Conservation (phyloP, 768 basidiomycete genomes). For the Leccinum imitatum region DNA sequence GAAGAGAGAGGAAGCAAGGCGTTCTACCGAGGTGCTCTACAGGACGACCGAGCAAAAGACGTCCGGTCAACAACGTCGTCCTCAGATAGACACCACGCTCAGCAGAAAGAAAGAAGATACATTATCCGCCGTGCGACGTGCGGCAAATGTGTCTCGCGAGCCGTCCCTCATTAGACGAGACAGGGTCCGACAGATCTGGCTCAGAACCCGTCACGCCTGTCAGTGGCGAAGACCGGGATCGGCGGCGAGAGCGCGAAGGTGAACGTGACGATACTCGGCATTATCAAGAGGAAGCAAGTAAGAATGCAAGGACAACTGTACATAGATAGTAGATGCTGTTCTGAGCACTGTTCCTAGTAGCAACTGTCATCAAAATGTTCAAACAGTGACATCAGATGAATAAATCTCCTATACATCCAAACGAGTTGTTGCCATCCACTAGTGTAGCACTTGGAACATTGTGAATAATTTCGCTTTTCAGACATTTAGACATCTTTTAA, state of each 20-base stretch:
- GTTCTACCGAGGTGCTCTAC: conserved; percentile 37
- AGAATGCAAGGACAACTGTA: too few species aligned
- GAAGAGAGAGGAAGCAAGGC: conserved; percentile 37
- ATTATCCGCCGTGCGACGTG: conserved; percentile 25
- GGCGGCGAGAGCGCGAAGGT: conserved; percentile 24
- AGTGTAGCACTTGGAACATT: too few species aligned
- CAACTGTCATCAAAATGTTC: too few species aligned
- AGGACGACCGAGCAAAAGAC: conserved; percentile 22
- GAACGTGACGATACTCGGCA: conserved; percentile 32
- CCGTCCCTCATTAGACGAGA: conserved; percentile 25
- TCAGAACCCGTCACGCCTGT: conserved; percentile 30
- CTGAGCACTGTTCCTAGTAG: too few species aligned
- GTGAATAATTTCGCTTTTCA: too few species aligned
- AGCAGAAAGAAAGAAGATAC: conserved; percentile 34
- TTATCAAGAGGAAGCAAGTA: conserved; percentile 44
- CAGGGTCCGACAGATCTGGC: conserved; percentile 19
- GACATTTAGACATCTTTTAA: too few species aligned
- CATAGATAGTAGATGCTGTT: too few species aligned
- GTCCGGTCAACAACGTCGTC: conserved; percentile 20
- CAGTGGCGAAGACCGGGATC: conserved; percentile 26
- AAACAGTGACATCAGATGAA: too few species aligned
- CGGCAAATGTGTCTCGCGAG: conserved; percentile 25
- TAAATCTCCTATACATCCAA: too few species aligned
- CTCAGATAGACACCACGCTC: conserved; percentile 29
- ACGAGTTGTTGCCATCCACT: too few species aligned